Evolutionary conservation across 805 yeast species (phyloP), one percentile per base, ranked within the genome.

Genomic region (Jamesozyma jinghongensis): DNA sequence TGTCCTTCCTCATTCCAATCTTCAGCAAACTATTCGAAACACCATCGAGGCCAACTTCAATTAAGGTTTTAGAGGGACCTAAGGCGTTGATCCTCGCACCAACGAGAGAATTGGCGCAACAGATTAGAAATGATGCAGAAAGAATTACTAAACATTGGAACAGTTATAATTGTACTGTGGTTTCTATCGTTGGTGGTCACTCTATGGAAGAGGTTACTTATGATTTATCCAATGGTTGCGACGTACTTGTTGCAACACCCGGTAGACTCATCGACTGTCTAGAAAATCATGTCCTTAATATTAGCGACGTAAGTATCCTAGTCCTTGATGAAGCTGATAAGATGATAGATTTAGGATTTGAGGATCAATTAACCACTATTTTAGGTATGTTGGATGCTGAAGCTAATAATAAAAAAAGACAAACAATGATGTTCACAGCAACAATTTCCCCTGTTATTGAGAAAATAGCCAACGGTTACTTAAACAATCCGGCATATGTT

Each of bases 331-430:
- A 90, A 62, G 95, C 96, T 2, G 98, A 90, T 61, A 70, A 88
- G 49, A 90, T 90, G 97, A 79, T 90, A 33, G 95, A 87, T 58
- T 73, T 90, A 75, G 97, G 97, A 3, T 90, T 90, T 58, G 95
- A 86, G 57, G 81, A 75, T 27, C 86, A 86, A 53, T 74, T 90
- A 36, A 73, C 71, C 18, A 68, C 71, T 32, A 76, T 90, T 13
- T 59, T 83, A 38, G 67, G 65, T 3, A 65, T 65, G 29, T 26
- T 52, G 13, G 45, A 47, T 18, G 40, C 42, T 1, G 38, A 40
- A n/a, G 65, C 85, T n/a, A 44, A 19, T 14, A 47, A 32, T 8
- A 65, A 66, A 22, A 29, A 19, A 3, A 19, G 27, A 13, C 79
- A 78, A 37, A 85, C 94, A 0, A 71, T 86, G 75, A 83, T 90